These are phyloP conservation scores for Lactifluus rugatus DNA, from an alignment of 768 basidiomycete species.

Conservation along the genomic window DNA sequence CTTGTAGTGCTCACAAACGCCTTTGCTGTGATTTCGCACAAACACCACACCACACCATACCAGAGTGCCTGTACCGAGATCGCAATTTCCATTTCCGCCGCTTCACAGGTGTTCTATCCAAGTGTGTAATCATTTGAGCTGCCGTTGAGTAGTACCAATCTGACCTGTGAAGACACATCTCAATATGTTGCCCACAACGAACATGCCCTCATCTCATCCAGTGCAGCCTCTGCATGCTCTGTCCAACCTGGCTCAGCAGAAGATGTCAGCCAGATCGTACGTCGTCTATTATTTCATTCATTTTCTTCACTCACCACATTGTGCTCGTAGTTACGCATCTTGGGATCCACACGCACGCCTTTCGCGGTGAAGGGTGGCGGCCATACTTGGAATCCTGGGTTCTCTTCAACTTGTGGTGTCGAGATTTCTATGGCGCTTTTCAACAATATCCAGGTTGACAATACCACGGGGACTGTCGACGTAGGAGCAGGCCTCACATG, in stretches of 20 bases:
- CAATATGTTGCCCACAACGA: conserved; percentile 2
- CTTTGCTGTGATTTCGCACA: not conserved
- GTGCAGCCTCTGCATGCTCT: conserved; percentile 12
- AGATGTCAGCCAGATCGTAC: conserved; percentile 16
- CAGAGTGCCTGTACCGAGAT: not conserved
- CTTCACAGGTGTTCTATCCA: conserved; percentile 1
- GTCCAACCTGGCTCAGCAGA: conserved; percentile 17
- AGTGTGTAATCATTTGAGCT: not conserved
- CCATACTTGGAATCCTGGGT: conserved; percentile 18
- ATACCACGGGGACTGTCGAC: conserved; percentile 3
- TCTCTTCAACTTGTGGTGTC: conserved; percentile 23
- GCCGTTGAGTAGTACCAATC: not conserved
- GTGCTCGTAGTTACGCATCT: conserved; percentile 1
- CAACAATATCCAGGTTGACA: not conserved
- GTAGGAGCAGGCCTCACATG: conserved; percentile 23
- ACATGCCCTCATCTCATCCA: conserved; percentile 1
- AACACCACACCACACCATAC: not conserved
- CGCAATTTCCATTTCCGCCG: not conserved
- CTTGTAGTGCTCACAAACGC: not conserved
- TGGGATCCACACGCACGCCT: conserved; percentile 1
- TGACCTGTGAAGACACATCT: not conserved
- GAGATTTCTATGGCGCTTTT: conserved; percentile 23
- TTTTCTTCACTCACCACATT: not conserved
- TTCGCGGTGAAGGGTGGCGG: conserved; percentile 22
- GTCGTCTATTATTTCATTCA: not conserved